These are phyloP conservation scores for Actinomortierella wolfii DNA, from an alignment of 371 early-diverging fungal genomes.

Conservation along the genomic window DNA sequence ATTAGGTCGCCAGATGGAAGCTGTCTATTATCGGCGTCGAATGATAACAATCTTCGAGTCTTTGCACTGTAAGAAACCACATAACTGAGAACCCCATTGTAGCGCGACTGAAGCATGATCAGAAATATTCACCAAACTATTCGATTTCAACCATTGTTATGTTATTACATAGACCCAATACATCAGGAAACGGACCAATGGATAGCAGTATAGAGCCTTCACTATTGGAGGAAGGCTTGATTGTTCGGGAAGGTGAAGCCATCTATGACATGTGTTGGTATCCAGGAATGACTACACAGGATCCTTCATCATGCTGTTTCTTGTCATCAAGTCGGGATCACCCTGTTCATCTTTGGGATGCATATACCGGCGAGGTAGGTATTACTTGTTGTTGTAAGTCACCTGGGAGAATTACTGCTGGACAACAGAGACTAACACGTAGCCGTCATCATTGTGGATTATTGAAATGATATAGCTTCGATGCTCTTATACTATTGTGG, in stretches of 20 bases:
- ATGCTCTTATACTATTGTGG: constrained; percentile 63
- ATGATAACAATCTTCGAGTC: constrained; percentile 62
- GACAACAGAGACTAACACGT: no score
- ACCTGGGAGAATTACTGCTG: no score
- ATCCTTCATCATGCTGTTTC: constrained; percentile 70
- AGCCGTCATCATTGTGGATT: neutral
- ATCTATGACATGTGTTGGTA: constrained; percentile 73
- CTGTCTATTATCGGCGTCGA: constrained; percentile 62
- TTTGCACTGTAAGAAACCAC: constrained; percentile 53
- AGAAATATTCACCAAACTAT: neutral
- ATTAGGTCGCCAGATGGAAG: constrained; percentile 76
- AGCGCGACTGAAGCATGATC: neutral
- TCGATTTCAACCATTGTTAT: neutral
- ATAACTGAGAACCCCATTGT: neutral
- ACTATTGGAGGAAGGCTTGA: constrained; percentile 43
- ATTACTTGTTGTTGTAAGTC: no score
- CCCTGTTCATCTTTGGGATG: constrained; percentile 76
- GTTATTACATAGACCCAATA: neutral
- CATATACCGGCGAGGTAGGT: constrained; percentile 59
- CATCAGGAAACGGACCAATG: neutral
- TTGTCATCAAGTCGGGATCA: constrained; percentile 69
- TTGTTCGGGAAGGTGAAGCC: constrained; percentile 60
- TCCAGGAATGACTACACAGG: constrained; percentile 67
- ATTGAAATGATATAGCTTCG: constrained; percentile 44
- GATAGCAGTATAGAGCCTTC: neutral